Evolutionary conservation across 1,284 basidiomycete genomes (phyloP).

Genomic region (Psilocybe mexicana): DNA sequence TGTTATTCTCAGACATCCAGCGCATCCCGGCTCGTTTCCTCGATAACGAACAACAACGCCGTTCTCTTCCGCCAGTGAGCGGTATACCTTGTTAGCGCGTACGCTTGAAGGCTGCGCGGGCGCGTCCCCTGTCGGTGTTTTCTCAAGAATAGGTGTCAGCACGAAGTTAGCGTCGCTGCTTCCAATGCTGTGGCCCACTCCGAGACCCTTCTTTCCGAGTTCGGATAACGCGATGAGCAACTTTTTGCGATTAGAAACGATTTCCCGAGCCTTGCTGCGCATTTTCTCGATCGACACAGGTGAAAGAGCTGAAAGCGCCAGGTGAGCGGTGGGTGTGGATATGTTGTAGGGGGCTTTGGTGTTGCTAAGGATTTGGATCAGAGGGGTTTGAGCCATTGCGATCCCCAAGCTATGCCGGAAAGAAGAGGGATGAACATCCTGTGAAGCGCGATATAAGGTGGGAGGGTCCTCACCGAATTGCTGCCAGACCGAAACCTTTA

Average conservation of each 20-base stretch:
- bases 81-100: constrained; percentile 76
- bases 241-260: constrained; percentile 59
- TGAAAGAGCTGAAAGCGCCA: constrained; percentile 81
- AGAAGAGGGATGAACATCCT: background rate
- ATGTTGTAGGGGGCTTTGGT: constrained; percentile 99
- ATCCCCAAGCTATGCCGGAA: constrained; percentile 71
- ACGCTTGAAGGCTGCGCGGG: constrained; percentile 57
- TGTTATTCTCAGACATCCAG: constrained; percentile 88
- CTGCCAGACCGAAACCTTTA: constrained; percentile 96
- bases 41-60: constrained; percentile 92
- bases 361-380: constrained; percentile 92
- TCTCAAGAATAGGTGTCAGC: constrained; percentile 75
- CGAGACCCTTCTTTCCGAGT: constrained; percentile 42
- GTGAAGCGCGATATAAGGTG: background rate
- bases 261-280: constrained; percentile 62
- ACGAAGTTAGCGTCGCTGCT: constrained; percentile 93
- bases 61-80: constrained; percentile 80
- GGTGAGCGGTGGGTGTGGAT: constrained; percentile 84
- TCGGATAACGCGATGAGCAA: constrained; percentile 26
- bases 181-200: constrained; percentile 77
- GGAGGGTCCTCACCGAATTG: constrained; percentile 69
- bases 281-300: constrained; percentile 64
- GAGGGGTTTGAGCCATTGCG: constrained; percentile 84
- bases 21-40: constrained; percentile 85
- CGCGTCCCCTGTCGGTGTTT: constrained; percentile 22